Percentiles rank a stretch among this genome's conserved stretches.
Evolutionary conservation across 306 rosid genomes (phyloP).

Genomic region (Lupinus albus): DNA sequence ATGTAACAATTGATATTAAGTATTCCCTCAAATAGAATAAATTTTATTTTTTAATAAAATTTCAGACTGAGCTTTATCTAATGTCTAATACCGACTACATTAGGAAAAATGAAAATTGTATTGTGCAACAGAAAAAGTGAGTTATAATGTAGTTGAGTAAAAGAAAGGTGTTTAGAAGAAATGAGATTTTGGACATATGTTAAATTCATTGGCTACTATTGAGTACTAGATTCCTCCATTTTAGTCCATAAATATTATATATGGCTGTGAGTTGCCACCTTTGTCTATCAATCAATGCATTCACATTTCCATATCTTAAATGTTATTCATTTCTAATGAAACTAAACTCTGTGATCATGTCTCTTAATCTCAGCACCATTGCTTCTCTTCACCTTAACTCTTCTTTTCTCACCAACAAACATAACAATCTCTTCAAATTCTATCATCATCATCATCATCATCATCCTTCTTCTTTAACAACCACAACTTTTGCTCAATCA

Average conservation of each 20-base stretch:
- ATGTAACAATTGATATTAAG: too few species aligned
- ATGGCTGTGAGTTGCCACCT: conserved; percentile 43
- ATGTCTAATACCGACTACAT: too few species aligned
- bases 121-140: too few species aligned
- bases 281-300: background rate
- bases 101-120: too few species aligned
- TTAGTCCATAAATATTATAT: conserved; percentile 36
- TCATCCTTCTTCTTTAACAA: conserved; percentile 41
- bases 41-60: too few species aligned
- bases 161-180: background rate
- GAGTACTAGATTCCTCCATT: conserved; percentile 34
- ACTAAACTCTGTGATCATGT: conserved; percentile 49
- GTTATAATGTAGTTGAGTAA: too few species aligned
- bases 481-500: conserved; percentile 60
- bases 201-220: background rate
- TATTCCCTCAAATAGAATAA: too few species aligned
- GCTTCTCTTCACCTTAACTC: conserved; percentile 55
- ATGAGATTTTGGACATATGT: conserved; percentile 7
- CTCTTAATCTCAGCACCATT: conserved; percentile 56
- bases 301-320: too few species aligned
- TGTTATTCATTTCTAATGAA: background rate
- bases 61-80: too few species aligned
- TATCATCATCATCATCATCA: too few species aligned
- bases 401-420: conserved; percentile 48
- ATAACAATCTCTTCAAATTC: conserved; percentile 44